Evolutionary conservation across 495 filamentous ascomycete species (phyloP), one percentile per base, ranked within the genome.

Genomic region (Neurospora tetrasperma): DNA sequence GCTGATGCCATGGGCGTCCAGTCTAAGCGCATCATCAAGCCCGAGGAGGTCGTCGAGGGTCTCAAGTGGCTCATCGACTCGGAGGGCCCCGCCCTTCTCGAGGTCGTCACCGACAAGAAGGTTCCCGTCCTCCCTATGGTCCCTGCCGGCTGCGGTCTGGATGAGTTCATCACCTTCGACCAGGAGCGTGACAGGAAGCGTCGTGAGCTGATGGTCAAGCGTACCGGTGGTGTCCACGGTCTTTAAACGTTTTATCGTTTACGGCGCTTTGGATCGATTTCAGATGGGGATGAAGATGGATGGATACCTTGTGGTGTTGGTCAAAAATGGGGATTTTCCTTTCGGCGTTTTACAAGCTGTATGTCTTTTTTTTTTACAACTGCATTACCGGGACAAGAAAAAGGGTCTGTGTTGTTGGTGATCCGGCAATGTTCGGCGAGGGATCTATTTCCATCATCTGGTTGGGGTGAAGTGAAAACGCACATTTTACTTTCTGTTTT

Each of bases 81-180:
- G 38, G 91, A 94, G 42, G 93, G 92, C 39, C 92, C 93, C 59
- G 90, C 92, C 38, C 85, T 96, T 74, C 84, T 93, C 27, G 86
- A 89, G 74, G 85, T 89, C 35, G 83, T 89, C 14, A 88, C 87
- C 7, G 86, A 89, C 74, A 94, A 97, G 87, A 97, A 98, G 89
- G 93, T 98, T n/a, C 94, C 96, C 62, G 96, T 99, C 18, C 84
- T 99, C 70, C 96, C 96, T 23, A 98, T 98, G 96, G 96, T 99
- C 69, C 94, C 94, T 31, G 90, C 87, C 41, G 96, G 96, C 41
- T 89, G 85, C 73, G 96, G 86, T 73, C 85, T 99, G 75, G 93
- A 98, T 79, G 96, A 99, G 83, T 97, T 98, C 84, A 83, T 97
- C 78, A 86, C 94, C 23, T 99, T 93, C 81, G 95, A 99, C 82